phyloP scores from a whole-genome alignment of 2,329 filamentous ascomycete genomes.

The Colletotrichum lentis region DNA sequence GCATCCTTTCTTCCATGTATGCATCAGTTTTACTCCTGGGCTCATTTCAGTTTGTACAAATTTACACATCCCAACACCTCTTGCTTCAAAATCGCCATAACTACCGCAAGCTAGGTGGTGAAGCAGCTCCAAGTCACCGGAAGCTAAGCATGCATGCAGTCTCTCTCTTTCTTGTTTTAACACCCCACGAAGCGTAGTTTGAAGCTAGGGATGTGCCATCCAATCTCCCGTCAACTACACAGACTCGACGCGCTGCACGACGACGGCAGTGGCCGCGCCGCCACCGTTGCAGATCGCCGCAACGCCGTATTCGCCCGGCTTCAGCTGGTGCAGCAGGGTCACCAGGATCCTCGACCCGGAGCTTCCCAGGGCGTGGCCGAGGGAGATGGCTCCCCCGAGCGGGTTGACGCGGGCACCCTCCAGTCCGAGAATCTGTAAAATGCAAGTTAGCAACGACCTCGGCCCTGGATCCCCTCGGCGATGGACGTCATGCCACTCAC shows the following conservation, averaged over 20 bases:
- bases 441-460: slow-evolving; percentile 33
- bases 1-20: not conserved
- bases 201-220: slow-evolving; percentile 1
- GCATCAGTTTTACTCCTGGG: slow-evolving; percentile 1
- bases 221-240: slow-evolving; percentile 49
- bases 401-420: slow-evolving; percentile 84
- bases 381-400: slow-evolving; percentile 87
- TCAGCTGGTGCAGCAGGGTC: slow-evolving; percentile 88
- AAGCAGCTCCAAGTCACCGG: slow-evolving; percentile 1
- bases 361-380: slow-evolving; percentile 92
- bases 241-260: slow-evolving; percentile 82
- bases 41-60: slow-evolving; percentile 12
- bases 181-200: not conserved
- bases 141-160: slow-evolving; percentile 25
- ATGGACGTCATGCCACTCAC: slow-evolving; percentile 49
- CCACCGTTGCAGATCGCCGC: slow-evolving; percentile 98
- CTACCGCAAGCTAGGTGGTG: slow-evolving; percentile 16
- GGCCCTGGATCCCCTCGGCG: not conserved
- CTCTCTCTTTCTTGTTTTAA: not conserved
- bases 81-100: not conserved
- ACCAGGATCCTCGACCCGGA: slow-evolving; percentile 91
- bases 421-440: slow-evolving; percentile 75
- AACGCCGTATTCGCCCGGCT: slow-evolving; percentile 91
- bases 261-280: slow-evolving; percentile 87
- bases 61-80: slow-evolving; percentile 2